phyloP scores from a whole-genome alignment of 1,284 basidiomycete species.

The Testicularia cyperi region DNA sequence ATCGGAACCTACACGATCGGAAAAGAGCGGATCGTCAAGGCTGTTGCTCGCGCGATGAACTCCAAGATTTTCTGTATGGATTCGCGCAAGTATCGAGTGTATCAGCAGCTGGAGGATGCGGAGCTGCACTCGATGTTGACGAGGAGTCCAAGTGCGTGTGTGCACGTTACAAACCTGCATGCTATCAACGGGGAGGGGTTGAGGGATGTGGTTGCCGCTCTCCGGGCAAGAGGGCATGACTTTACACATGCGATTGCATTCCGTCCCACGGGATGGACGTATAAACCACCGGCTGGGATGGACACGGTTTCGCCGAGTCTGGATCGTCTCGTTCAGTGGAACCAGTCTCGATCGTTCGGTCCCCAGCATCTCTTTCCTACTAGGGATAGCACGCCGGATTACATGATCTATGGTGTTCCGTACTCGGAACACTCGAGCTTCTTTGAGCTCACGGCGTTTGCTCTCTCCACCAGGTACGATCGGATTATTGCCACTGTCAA shows the following conservation, averaged over 20 bases:
- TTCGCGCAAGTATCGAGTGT: conserved; percentile 58
- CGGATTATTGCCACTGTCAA: conserved; percentile 96
- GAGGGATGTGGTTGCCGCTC: conserved; percentile 67
- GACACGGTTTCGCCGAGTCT: conserved; percentile 59
- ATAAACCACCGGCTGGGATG: conserved; percentile 69
- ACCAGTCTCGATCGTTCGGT: conserved; percentile 71
- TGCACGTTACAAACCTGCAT: conserved; percentile 82
- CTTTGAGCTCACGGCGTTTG: conserved; percentile 73
- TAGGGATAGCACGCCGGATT: conserved; percentile 70
- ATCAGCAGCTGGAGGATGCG: conserved; percentile 59
- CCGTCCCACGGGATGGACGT: conserved; percentile 93
- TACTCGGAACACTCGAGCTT: conserved; percentile 85
- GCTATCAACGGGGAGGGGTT: conserved; percentile 78
- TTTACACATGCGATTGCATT: conserved; percentile 80
- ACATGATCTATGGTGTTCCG: conserved; percentile 79
- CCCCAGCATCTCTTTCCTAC: conserved; percentile 71
- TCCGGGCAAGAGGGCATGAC: conserved; percentile 72
- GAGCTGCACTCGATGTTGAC: conserved; percentile 80
- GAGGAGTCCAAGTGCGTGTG: conserved; percentile 72
- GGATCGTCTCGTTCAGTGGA: conserved; percentile 65
- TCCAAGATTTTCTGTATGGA: conserved; percentile 88
- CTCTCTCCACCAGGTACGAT: conserved; percentile 75
- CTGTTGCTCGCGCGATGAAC: conserved; percentile 76
- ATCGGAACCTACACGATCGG: conserved; percentile 96
- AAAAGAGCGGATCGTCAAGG: conserved; percentile 95